phyloP scores from a whole-genome alignment of 129 eudicot genomes.

The Helianthus tuberosus region DNA sequence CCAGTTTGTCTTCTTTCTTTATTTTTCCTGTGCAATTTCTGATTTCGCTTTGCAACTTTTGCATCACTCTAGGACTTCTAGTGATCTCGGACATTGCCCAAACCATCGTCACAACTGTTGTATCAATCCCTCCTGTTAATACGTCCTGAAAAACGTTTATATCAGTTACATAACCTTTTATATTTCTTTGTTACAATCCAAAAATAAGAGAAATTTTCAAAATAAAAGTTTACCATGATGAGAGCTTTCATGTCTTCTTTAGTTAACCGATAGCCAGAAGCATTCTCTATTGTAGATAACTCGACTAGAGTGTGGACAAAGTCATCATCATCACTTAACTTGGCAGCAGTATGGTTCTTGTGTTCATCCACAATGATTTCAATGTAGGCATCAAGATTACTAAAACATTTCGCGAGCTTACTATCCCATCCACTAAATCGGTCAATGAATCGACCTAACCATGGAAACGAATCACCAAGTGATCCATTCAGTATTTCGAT shows the following conservation, averaged over 20 bases:
- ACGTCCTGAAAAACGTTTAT: neutral
- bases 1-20: neutral
- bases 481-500: neutral
- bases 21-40: neutral
- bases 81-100: constrained; percentile 12
- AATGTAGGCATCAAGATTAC: constrained; percentile 10
- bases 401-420: neutral
- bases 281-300: neutral
- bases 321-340: constrained; percentile 1
- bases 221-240: neutral
- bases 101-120: neutral
- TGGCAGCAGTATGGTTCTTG: neutral
- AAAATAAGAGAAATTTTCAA: neutral
- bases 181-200: neutral
- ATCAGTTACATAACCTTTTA: neutral
- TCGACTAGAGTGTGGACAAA: constrained; percentile 2
- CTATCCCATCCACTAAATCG: neutral
- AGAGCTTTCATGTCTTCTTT: constrained; percentile 9
- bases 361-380: neutral
- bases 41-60: constrained; percentile 8
- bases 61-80: neutral
- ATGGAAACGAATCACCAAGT: constrained; percentile 1
- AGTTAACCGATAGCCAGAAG: neutral
- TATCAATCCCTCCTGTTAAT: neutral
- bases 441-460: neutral